Evolutionary conservation across 306 rosid species (phyloP), one percentile per base, ranked within the genome.

Genomic region (Canavalia ensiformis): DNA sequence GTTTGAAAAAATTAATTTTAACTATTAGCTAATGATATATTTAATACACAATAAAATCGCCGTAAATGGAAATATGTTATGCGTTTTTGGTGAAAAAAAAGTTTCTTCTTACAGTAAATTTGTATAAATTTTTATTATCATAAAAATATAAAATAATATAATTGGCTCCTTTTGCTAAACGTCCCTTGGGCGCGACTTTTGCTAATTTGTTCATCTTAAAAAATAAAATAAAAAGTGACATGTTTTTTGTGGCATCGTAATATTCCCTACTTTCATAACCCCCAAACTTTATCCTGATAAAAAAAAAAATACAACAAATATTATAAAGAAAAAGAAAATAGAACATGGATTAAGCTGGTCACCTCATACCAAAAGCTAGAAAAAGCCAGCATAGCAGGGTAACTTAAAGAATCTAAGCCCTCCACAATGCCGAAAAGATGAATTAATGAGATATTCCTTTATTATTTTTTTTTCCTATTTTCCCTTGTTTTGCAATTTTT

Each of bases 341-440:
- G 35, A 10, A 10, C 2, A 62, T 4, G 28, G 39, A 29, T 2
- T 18, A 72, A 62, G 60, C 8, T 11, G 59, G 56, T 59, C 47
- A 49, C 78, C 70, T 68, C 58, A 68, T 68, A 73, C 82, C 1
- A 60, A 60, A 82, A 76, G 18, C n/a, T n/a, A n/a, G n/a, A 41
- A 55, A 76, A 67, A 42, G 62, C 33, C 47, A 77, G 6, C 50
- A 55, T 1, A 52, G n/a, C 49, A 31, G 57, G 49, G 71, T 35
- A 47, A 50, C 68, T 69, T 62, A 6, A 1, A 49, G 4, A 79
- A 68, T 80, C 88, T 75, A 67, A 76, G 72, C 86, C 88, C 86
- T 90, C 82, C 81, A 79, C 31, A 37, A 62, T 55, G 58, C 31
- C 35, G 0, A 69, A 37, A 74, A 42, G 49, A 52, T 50, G 35